Evolutionary conservation across 768 basidiomycete genomes (phyloP), one percentile per base, ranked within the genome.

Genomic region (Glaciozyma antarctica): DNA sequence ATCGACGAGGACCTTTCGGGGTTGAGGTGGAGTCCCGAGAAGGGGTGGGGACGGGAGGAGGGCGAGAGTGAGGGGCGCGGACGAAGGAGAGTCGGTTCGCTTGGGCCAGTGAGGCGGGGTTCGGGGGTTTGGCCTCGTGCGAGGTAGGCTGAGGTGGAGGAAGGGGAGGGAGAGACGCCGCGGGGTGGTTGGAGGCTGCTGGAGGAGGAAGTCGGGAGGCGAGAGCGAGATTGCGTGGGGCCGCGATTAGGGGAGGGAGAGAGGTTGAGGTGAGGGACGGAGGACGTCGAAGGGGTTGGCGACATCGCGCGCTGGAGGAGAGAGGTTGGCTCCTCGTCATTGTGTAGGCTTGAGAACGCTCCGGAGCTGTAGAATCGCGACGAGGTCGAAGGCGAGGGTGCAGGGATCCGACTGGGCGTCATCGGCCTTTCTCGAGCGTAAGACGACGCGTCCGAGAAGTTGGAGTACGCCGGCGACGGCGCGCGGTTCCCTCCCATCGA

Each of bases 91-190:
- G 51, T 0, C 67, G 83, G 68, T 84, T 81, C 21, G 81, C 84
- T 53, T 82, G 80, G n/a, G 84, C 81, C 53, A 82, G n/a, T 82
- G 59, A 87, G 72, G 51, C 78, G 77, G 32, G 79, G 80, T 66
- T 89, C 88, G 4, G 88, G 88, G 0, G 88, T 88, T 74, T 87
- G 86, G 17, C 56, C 45, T 5, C 60, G 51, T 22, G 60, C 53
- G 49, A 30, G 16, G 22, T 41, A 34, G 15, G 66, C 57, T 0
- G 55, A 73, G 38, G 44, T 78, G 73, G 26, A 80, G 79, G 12
- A 78, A 77, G 12, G 74, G 71, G 62, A 77, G 79, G 74, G 84
- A 83, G 78, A 77, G 68, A 76, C 79, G 32, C 81, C 76, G 63
- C 58, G 62, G 9, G 63, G 55, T 24, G 60, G 64, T 59, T 26